A percentile compares a stretch with the other conserved stretches of the same genome.
These are phyloP conservation scores for Leccinellum rugosiceps DNA, from an alignment of 768 basidiomycete species.

Conservation along the genomic window DNA sequence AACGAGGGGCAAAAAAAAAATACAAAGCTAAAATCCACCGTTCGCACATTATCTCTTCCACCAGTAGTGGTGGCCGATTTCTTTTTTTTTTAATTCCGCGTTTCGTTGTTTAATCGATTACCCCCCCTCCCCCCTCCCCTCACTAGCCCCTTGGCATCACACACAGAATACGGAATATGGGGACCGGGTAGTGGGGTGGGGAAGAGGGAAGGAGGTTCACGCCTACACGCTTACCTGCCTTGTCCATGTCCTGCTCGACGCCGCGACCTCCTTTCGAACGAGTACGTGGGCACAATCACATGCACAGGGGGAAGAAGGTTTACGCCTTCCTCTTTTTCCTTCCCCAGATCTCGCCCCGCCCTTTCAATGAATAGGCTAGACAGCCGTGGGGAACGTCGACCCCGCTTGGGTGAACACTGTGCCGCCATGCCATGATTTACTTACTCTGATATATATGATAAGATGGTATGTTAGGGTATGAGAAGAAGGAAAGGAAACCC, in stretches of 20 bases:
- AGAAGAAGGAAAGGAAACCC: neutral
- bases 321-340: neutral
- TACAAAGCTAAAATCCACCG: neutral
- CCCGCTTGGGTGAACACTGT: neutral
- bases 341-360: neutral
- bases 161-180: neutral
- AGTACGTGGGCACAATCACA: neutral
- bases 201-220: neutral
- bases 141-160: neutral
- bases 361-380: neutral
- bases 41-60: too few species aligned
- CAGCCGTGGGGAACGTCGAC: neutral
- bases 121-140: neutral
- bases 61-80: too few species aligned
- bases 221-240: too few species aligned
- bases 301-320: neutral
- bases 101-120: neutral
- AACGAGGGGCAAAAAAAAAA: neutral
- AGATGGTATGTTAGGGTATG: neutral
- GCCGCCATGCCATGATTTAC: neutral
- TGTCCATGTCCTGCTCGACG: neutral
- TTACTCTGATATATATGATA: too few species aligned
- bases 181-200: neutral
- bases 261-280: neutral
- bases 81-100: neutral